phyloP scores from a whole-genome alignment of 2,329 filamentous ascomycete genomes.

The Curvularia eragrostidis region DNA sequence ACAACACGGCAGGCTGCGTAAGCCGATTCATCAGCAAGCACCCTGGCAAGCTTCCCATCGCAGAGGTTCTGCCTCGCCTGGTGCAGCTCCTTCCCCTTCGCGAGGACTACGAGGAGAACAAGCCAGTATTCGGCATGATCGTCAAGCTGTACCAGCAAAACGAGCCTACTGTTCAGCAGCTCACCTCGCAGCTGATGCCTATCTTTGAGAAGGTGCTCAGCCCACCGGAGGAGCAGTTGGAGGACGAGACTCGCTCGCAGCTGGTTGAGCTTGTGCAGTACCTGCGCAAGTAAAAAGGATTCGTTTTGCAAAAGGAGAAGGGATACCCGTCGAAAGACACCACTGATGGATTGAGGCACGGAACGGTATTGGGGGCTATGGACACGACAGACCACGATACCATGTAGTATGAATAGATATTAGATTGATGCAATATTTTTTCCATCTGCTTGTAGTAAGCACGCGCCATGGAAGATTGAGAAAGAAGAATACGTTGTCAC shows the following conservation, averaged over 20 bases:
- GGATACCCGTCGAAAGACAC: constrained; percentile 41
- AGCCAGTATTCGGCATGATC: constrained; percentile 89
- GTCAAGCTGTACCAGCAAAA: constrained; percentile 79
- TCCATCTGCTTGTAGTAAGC: not conserved
- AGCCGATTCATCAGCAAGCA: constrained; percentile 91
- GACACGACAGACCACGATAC: constrained; percentile 34
- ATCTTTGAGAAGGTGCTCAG: constrained; percentile 76
- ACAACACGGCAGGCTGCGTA: constrained; percentile 92
- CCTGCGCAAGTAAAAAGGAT: constrained; percentile 48
- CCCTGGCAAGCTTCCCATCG: constrained; percentile 79
- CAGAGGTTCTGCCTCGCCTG: constrained; percentile 81
- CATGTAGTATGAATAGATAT: constrained; percentile 27
- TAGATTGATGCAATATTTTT: constrained; percentile 10
- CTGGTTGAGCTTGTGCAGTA: constrained; percentile 69
- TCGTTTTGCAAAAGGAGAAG: constrained; percentile 27
- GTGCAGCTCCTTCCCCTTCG: constrained; percentile 82
- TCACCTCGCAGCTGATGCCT: constrained; percentile 72
- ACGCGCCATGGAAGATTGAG: too few relatives aligned
- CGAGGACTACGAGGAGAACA: constrained; percentile 97
- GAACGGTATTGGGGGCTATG: constrained; percentile 15
- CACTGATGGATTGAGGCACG: constrained; percentile 23
- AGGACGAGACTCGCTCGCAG: constrained; percentile 71
- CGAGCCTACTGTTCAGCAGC: constrained; percentile 71
- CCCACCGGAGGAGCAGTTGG: constrained; percentile 76
- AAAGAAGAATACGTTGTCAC: not conserved